phyloP scores from a whole-genome alignment of 2,329 filamentous ascomycete genomes.

The Cadophora luteo-olivacea region DNA sequence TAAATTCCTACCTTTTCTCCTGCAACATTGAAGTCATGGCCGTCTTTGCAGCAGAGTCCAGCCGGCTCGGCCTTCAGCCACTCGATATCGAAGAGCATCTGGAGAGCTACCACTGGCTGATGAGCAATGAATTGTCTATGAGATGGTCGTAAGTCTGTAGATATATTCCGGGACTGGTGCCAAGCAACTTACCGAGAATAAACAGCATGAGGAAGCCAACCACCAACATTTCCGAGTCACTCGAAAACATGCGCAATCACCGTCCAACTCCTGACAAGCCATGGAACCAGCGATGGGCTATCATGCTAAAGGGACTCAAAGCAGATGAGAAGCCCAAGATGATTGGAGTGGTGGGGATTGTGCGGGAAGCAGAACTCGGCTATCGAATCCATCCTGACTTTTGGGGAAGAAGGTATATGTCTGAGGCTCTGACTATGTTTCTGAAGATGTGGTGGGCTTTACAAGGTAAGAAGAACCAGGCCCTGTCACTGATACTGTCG shows the following conservation, averaged over 20 bases:
- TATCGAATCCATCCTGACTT: constrained; percentile 28
- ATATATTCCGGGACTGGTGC: neutral
- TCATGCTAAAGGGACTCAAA: constrained; percentile 21
- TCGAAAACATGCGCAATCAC: constrained; percentile 14
- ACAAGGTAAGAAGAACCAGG: constrained; percentile 22
- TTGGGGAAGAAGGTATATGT: constrained; percentile 34
- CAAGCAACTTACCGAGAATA: neutral
- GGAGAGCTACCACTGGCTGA: constrained; percentile 24
- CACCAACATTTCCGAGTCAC: constrained; percentile 20
- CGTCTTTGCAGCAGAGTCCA: constrained; percentile 27
- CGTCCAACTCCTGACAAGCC: constrained; percentile 23
- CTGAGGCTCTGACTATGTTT: constrained; percentile 33
- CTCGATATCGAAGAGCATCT: constrained; percentile 30
- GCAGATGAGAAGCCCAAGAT: constrained; percentile 21
- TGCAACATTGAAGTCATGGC: constrained; percentile 17
- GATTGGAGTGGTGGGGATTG: constrained; percentile 29
- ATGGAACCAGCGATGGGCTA: constrained; percentile 30
- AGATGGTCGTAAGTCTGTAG: constrained; percentile 30
- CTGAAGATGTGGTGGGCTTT: constrained; percentile 30
- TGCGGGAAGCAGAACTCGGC: constrained; percentile 24
- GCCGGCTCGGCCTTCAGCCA: constrained; percentile 30
- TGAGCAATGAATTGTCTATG: constrained; percentile 21
- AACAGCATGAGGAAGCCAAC: constrained; percentile 17
- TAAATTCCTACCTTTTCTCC: neutral
- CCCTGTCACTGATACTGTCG: neutral